Evolutionary conservation across 352 stramenopile species (phyloP).

Genomic region (Phytophthora litchii): DNA sequence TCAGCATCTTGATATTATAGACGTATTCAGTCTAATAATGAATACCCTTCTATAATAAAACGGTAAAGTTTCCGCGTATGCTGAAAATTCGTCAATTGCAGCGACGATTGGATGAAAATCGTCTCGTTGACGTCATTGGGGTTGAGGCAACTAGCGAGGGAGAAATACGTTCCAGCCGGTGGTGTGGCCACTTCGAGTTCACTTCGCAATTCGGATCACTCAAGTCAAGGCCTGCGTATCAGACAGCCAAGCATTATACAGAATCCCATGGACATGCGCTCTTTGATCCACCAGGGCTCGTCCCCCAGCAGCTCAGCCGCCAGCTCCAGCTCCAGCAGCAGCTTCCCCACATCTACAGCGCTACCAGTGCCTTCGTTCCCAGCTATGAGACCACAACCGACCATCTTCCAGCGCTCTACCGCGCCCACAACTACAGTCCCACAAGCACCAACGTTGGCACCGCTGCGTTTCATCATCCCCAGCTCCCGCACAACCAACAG

Average conservation of each 20-base stretch:
- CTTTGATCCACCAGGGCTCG: slow-evolving; percentile 64
- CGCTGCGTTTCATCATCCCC: slow-evolving; percentile 82
- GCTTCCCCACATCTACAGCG: slow-evolving; percentile 32
- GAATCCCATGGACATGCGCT: slow-evolving; percentile 72
- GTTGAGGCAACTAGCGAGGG: slow-evolving; percentile 12
- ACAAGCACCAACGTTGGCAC: slow-evolving; percentile 61
- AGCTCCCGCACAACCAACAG: slow-evolving; percentile 44
- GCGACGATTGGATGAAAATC: slow-evolving; percentile 45
- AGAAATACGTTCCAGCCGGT: slow-evolving; percentile 28
- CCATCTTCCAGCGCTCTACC: slow-evolving; percentile 30
- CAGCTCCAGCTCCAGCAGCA: slow-evolving; percentile 12
- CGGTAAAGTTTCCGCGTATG: neutral
- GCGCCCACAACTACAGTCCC: slow-evolving; percentile 10
- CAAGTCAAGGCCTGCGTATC: slow-evolving; percentile 12
- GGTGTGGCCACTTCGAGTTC: slow-evolving; percentile 19
- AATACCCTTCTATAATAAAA: neutral
- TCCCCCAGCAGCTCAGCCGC: slow-evolving; percentile 16
- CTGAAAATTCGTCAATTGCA: slow-evolving; percentile 31
- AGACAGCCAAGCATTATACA: slow-evolving; percentile 10
- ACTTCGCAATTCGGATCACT: slow-evolving; percentile 38
- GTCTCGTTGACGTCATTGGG: slow-evolving; percentile 28
- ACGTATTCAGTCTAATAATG: neutral
- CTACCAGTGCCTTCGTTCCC: slow-evolving; percentile 54
- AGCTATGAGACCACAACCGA: slow-evolving; percentile 49
- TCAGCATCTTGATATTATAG: too few relatives aligned